Percentiles rank a stretch among this genome's conserved stretches.
Conservation (phyloP, 305 asterid genomes). For the Salvia sclarea region DNA sequence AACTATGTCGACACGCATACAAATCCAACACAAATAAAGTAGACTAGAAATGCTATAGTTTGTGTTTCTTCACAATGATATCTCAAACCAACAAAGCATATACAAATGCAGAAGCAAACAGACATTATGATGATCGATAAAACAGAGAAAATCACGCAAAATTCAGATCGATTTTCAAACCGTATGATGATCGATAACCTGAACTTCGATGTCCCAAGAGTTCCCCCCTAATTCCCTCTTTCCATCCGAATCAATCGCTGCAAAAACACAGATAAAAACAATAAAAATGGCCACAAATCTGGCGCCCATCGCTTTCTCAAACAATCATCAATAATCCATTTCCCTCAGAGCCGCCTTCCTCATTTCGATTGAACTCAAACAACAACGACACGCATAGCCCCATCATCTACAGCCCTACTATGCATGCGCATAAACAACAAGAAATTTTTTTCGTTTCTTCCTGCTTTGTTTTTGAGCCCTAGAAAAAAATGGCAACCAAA, state of each 20-base stretch:
- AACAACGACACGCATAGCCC: conserved; percentile 44
- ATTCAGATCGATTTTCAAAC: conserved; percentile 34
- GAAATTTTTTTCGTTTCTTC: not conserved
- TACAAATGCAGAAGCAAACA: conserved; percentile 8
- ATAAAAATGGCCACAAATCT: conserved; percentile 51
- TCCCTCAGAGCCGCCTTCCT: conserved; percentile 33
- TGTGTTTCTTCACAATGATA: conserved; percentile 3
- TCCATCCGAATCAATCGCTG: conserved; percentile 56
- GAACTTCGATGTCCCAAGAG: conserved; percentile 31
- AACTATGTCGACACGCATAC: not conserved
- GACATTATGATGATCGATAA: not conserved
- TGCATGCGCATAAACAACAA: conserved; percentile 39
- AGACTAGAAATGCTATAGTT: not conserved
- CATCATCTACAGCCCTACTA: conserved; percentile 41
- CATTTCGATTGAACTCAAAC: conserved; percentile 40
- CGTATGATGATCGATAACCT: conserved; percentile 37
- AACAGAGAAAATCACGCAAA: not conserved
- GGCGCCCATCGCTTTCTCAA: conserved; percentile 58
- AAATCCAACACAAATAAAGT: not conserved
- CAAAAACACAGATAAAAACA: conserved; percentile 53
- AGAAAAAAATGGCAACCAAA: not conserved
- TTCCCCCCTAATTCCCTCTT: conserved; percentile 53
- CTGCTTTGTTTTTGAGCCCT: conserved; percentile 23
- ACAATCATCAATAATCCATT: conserved; percentile 33
- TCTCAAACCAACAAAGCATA: conserved; percentile 12